Evolutionary conservation across 2,329 filamentous ascomycete genomes (phyloP).

Genomic region (Colletotrichum horii): DNA sequence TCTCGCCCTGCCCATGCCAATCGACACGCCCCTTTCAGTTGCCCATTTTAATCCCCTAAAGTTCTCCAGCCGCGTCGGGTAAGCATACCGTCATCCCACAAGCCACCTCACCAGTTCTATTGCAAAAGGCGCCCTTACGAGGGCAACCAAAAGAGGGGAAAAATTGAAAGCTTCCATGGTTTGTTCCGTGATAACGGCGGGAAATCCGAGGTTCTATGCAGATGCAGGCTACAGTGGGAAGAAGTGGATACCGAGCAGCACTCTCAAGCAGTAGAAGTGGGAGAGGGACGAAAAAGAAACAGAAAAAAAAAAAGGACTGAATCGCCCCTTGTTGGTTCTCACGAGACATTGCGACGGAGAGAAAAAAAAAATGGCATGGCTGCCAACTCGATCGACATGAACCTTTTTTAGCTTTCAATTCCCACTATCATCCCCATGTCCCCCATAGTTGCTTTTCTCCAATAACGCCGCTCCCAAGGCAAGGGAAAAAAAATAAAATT

Average conservation of each 20-base stretch:
- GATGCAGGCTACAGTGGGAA: neutral
- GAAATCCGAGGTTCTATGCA: neutral
- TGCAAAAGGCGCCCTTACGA: neutral
- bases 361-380: neutral
- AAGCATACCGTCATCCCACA: neutral
- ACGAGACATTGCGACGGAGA: neutral
- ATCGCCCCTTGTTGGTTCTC: neutral
- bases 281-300: neutral
- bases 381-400: neutral
- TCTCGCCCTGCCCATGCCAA: constrained; percentile 11
- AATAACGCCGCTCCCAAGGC: constrained; percentile 2
- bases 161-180: neutral
- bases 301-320: neutral
- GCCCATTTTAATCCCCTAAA: neutral
- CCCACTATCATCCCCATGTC: neutral
- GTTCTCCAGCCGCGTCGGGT: neutral
- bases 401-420: neutral
- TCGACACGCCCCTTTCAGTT: neutral
- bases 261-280: neutral
- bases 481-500: neutral
- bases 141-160: neutral
- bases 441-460: constrained; percentile 10
- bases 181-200: neutral
- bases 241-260: neutral
- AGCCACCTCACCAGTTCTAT: neutral